Percentiles rank a stretch among this genome's conserved stretches.
Conservation (phyloP, 495 filamentous ascomycete species). For the Margaritispora aquatica region DNA sequence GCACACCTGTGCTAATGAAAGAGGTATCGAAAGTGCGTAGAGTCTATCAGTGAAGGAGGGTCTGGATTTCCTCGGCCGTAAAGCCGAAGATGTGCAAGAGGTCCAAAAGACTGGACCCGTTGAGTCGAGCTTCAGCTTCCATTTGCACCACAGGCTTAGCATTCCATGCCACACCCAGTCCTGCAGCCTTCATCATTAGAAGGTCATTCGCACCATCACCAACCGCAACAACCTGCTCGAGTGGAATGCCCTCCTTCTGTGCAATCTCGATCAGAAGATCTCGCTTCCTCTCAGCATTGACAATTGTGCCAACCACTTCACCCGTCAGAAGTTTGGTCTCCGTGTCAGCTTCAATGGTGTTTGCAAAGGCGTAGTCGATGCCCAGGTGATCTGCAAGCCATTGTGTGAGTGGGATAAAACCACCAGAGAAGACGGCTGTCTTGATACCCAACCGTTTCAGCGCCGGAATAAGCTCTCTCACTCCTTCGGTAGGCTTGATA, state of each 20-base stretch:
- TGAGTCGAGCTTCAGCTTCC: conserved; percentile 74
- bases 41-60: conserved; percentile 10
- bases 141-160: conserved; percentile 90
- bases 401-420: conserved; percentile 80
- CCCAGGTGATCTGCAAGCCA: conserved; percentile 78
- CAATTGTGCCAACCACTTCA: conserved; percentile 68
- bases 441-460: conserved; percentile 73
- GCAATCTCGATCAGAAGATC: conserved; percentile 73
- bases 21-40: not conserved
- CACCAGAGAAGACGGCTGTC: conserved; percentile 85
- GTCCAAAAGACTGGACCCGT: conserved; percentile 72
- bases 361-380: conserved; percentile 82
- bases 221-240: conserved; percentile 76
- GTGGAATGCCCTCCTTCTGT: conserved; percentile 57
- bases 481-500: conserved; percentile 77
- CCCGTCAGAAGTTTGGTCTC: conserved; percentile 69
- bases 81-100: conserved; percentile 81
- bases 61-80: conserved; percentile 52
- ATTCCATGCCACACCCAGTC: conserved; percentile 87
- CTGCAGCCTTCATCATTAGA: conserved; percentile 83
- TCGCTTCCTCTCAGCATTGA: conserved; percentile 76
- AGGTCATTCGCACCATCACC: conserved; percentile 96
- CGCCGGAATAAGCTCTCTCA: conserved; percentile 60
- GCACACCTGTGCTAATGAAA: not conserved
- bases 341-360: conserved; percentile 62